Base-by-base conservation (phyloP, 352 stramenopile genomes). In the Phytopythium oedochilum region DNA sequence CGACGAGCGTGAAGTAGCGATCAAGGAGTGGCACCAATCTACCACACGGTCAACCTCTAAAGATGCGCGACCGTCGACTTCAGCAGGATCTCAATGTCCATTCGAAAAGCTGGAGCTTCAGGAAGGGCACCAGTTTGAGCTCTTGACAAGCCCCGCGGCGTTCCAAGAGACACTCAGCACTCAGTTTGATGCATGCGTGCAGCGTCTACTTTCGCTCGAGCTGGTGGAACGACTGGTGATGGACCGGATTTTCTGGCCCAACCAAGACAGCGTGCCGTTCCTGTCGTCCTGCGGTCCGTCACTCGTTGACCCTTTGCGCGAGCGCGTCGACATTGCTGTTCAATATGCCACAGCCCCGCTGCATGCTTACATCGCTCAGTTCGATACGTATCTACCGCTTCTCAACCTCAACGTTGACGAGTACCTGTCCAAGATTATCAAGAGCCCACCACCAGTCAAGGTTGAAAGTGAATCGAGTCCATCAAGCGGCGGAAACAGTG, bases 211-310 rank as follows among this genome's bases (percentile, higher is more conserved):
- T 59, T 83, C 89, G 14, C 75, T 98, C 8, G 78, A 95, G 34
- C 70, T 95, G 5, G 86, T 98, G 6, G 95, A 98, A 57, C 70
- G 89, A 15, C 63, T 96, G 1, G 92, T 98, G 25, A 98, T 98
- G 94, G 86, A 98, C 56, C 83, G 85, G 8, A 89, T 98, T 3
- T 98, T 98, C 52, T 98, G 95, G 95, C 85, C 86, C 2, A 92
- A 96, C 34, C 88, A 98, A 61, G 90, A 96, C 26, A 85, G 89
- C 40, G 94, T 98, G 26, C 69, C 70, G n/a, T 91, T 75, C 23
- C 69, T 97, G 2, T 76, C 94, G 50, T 23, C 34, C 14, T 55
- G 49, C 11, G 47, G 47, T 8, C 25, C 49, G 26, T 36, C 49
- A 10, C 49, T 55, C 17, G 49, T 55, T 2, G 69, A 73, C 35